These are phyloP conservation scores for Herpomyces periplanetae DNA, from an alignment of 2,329 filamentous ascomycete species.

Conservation along the genomic window DNA sequence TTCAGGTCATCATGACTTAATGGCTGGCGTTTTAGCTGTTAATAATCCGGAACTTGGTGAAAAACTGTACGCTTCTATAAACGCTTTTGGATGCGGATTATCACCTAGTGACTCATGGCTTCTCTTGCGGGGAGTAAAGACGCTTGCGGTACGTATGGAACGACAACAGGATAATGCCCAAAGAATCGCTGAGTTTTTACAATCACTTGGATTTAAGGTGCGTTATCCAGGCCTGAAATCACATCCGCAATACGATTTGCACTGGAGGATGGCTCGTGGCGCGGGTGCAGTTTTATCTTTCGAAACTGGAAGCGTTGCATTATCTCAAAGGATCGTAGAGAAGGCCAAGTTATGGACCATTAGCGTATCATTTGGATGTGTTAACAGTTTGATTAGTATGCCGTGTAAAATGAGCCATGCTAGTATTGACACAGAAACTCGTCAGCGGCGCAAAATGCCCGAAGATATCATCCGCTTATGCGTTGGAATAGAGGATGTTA, in stretches of 20 bases:
- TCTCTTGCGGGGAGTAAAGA: conserved; percentile 79
- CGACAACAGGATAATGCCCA: conserved; percentile 83
- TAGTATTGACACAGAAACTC: conserved; percentile 78
- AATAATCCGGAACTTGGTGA: conserved; percentile 49
- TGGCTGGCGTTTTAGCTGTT: conserved; percentile 81
- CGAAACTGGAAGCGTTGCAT: conserved; percentile 46
- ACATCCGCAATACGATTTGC: conserved; percentile 79
- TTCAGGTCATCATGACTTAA: conserved; percentile 89
- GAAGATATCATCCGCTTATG: conserved; percentile 87
- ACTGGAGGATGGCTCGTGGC: conserved; percentile 77
- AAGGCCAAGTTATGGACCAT: conserved; percentile 70
- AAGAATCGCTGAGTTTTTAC: conserved; percentile 62
- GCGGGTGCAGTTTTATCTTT: conserved; percentile 81
- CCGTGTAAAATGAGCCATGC: conserved; percentile 98
- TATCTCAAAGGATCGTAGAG: conserved; percentile 79
- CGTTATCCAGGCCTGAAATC: conserved; percentile 75
- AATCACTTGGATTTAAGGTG: conserved; percentile 62
- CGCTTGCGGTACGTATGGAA: conserved; percentile 85
- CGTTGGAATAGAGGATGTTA: conserved; percentile 71
- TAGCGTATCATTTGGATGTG: conserved; percentile 84
- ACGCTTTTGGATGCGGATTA: conserved; percentile 68
- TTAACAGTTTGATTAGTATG: conserved; percentile 96
- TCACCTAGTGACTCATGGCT: conserved; percentile 87
- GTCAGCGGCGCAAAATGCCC: conserved; percentile 55
- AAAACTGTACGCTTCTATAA: conserved; percentile 83